Evolutionary conservation across 2,329 filamentous ascomycete species (phyloP).

Genomic region (Verticillium longisporum): DNA sequence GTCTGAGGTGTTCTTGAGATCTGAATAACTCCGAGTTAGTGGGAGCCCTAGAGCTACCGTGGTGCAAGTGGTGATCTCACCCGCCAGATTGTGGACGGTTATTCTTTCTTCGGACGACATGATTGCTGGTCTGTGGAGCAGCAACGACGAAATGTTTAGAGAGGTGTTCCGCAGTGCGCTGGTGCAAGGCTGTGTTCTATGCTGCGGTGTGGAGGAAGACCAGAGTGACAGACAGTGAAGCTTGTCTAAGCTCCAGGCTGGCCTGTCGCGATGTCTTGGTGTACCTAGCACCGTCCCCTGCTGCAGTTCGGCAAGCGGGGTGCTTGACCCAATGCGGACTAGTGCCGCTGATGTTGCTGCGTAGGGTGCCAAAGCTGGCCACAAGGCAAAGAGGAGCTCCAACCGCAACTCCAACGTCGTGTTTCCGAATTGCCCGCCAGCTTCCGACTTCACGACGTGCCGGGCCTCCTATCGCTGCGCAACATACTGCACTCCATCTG

Average conservation of each 20-base stretch:
- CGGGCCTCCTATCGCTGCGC: not conserved
- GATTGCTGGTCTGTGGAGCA: not conserved
- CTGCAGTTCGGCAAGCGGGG: not conserved
- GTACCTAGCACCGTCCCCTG: not conserved
- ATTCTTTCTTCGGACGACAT: slow-evolving; percentile 51
- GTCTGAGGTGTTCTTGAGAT: slow-evolving; percentile 94
- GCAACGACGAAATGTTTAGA: not conserved
- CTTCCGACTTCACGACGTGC: slow-evolving; percentile 1
- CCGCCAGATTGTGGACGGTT: slow-evolving; percentile 60
- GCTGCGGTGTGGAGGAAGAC: not conserved
- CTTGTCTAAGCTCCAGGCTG: slow-evolving; percentile 8
- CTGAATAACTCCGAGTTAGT: slow-evolving; percentile 35
- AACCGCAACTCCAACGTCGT: not conserved
- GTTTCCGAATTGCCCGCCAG: not conserved
- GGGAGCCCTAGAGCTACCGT: slow-evolving; percentile 4
- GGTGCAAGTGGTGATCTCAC: slow-evolving; percentile 26
- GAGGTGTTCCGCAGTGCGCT: too few relatives aligned
- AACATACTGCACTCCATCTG: not conserved
- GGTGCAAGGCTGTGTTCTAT: not conserved
- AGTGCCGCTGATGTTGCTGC: not conserved
- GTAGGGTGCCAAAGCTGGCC: not conserved
- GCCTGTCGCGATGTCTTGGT: not conserved
- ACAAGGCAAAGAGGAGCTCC: not conserved
- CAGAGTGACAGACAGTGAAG: slow-evolving; percentile 2
- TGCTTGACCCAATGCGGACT: not conserved